Evolutionary conservation across 179 eudicot genomes (phyloP).

Genomic region (Spergularia azorica): DNA sequence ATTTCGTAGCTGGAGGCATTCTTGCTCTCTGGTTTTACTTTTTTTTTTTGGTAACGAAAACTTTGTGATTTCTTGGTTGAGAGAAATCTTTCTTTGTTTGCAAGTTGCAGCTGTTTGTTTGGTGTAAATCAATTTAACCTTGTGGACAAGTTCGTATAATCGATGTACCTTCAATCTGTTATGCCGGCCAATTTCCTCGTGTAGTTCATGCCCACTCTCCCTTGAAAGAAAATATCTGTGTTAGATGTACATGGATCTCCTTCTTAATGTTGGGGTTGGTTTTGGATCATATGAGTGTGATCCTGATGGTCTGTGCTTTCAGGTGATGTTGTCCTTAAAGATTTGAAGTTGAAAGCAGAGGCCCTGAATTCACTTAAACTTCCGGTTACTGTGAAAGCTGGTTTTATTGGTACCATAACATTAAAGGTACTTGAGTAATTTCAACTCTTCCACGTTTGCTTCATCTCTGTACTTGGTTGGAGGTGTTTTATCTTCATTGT

Average conservation of each 20-base stretch:
- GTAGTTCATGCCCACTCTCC: not conserved
- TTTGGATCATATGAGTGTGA: not conserved
- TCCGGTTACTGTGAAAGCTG: conserved; percentile 97
- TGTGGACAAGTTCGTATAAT: not conserved
- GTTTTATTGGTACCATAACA: conserved; percentile 95
- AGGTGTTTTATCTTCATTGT: conserved; percentile 3
- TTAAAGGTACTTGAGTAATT: conserved; percentile 57
- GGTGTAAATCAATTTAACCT: not conserved
- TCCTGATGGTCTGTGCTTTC: conserved; percentile 23
- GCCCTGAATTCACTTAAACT: conserved; percentile 89
- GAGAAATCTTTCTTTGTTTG: not conserved
- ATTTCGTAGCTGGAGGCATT: no score
- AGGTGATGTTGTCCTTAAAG: conserved; percentile 99
- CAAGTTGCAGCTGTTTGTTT: not conserved
- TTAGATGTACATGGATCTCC: not conserved
- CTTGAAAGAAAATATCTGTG: not conserved
- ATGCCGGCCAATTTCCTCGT: not conserved
- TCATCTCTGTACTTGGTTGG: not conserved
- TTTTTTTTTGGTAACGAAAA: not conserved
- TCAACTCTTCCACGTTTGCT: not conserved
- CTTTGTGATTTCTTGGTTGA: not conserved
- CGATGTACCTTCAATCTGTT: not conserved
- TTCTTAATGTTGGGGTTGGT: not conserved
- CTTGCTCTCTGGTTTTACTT: not conserved
- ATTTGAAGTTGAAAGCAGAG: conserved; percentile 93